phyloP scores from a whole-genome alignment of 2,329 filamentous ascomycete genomes.

The Alternaria brassicicola region DNA sequence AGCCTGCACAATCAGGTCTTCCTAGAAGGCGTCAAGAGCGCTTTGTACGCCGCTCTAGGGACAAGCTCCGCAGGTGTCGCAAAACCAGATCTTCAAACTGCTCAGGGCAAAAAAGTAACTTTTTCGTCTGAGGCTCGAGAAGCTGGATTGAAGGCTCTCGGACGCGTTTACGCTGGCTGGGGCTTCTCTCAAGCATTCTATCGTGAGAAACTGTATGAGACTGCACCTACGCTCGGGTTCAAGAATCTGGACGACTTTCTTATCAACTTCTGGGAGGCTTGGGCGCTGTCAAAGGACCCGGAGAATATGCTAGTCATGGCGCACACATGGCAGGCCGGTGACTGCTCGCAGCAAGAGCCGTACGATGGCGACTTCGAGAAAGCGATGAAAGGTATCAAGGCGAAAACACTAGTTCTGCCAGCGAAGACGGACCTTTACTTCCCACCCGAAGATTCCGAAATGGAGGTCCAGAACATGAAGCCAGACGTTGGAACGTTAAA shows the following conservation, averaged over 20 bases:
- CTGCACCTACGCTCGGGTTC: slow-evolving; percentile 60
- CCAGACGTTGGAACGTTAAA: slow-evolving; percentile 62
- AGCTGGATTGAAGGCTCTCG: slow-evolving; percentile 71
- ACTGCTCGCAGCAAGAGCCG: slow-evolving; percentile 70
- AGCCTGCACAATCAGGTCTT: slow-evolving; percentile 72
- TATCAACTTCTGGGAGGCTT: slow-evolving; percentile 75
- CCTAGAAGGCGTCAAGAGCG: slow-evolving; percentile 67
- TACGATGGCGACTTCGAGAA: slow-evolving; percentile 71
- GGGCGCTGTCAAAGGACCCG: slow-evolving; percentile 75
- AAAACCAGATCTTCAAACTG: slow-evolving; percentile 35
- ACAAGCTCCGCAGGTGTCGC: slow-evolving; percentile 58
- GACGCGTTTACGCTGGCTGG: slow-evolving; percentile 78
- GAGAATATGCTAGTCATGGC: slow-evolving; percentile 78
- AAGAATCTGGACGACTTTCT: slow-evolving; percentile 76
- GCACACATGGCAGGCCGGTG: slow-evolving; percentile 77
- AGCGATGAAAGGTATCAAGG: slow-evolving; percentile 69
- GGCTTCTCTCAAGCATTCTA: slow-evolving; percentile 83
- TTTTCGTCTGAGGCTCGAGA: slow-evolving; percentile 63
- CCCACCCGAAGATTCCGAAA: slow-evolving; percentile 78
- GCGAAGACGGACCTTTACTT: slow-evolving; percentile 80
- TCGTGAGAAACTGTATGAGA: slow-evolving; percentile 71
- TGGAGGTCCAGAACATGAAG: slow-evolving; percentile 70
- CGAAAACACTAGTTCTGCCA: slow-evolving; percentile 73
- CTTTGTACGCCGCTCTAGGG: slow-evolving; percentile 64
- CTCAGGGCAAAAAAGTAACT: slow-evolving; percentile 27